These are phyloP conservation scores for Myriosclerotinia scirpicola DNA, from an alignment of 2,329 filamentous ascomycete species.

Conservation along the genomic window DNA sequence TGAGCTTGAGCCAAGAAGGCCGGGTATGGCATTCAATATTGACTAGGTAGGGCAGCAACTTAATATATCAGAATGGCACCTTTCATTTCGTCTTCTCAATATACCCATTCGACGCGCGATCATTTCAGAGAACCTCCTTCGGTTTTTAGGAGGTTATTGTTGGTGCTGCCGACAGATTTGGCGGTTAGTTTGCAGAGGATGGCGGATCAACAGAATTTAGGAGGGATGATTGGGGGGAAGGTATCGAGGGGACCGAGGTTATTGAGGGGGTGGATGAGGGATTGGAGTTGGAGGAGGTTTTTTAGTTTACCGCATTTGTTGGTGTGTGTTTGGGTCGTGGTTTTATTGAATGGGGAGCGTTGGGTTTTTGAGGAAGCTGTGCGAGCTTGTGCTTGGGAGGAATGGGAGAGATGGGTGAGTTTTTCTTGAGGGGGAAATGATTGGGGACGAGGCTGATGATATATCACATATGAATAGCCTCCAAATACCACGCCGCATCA, in stretches of 20 bases:
- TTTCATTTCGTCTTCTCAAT: slow-evolving; percentile 31
- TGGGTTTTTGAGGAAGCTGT: slow-evolving; percentile 72
- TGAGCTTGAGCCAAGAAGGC: neutral
- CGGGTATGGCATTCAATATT: slow-evolving; percentile 12
- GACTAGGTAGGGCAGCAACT: neutral
- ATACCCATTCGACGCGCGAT: slow-evolving; percentile 32
- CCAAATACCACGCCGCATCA: slow-evolving; percentile 74
- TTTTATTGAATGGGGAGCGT: slow-evolving; percentile 83
- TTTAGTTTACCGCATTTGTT: slow-evolving; percentile 66
- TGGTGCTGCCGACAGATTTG: slow-evolving; percentile 31
- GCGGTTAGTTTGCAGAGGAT: slow-evolving; percentile 33
- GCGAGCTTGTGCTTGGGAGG: slow-evolving; percentile 72
- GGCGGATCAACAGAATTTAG: slow-evolving; percentile 29
- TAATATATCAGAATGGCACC: slow-evolving; percentile 28
- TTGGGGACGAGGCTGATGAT: slow-evolving; percentile 28
- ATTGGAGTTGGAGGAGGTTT: slow-evolving; percentile 52
- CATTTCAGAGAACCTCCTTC: slow-evolving; percentile 36
- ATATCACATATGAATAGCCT: slow-evolving; percentile 55
- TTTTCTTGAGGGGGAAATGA: slow-evolving; percentile 18
- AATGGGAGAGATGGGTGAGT: slow-evolving; percentile 91
- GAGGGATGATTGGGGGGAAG: slow-evolving; percentile 26
- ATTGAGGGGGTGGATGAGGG: slow-evolving; percentile 38
- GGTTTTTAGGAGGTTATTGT: slow-evolving; percentile 33
- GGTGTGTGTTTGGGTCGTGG: slow-evolving; percentile 70
- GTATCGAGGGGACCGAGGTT: slow-evolving; percentile 26